These are phyloP conservation scores for Platanthera guangdongensis DNA, from an alignment of 106 monocot species.

Conservation along the genomic window DNA sequence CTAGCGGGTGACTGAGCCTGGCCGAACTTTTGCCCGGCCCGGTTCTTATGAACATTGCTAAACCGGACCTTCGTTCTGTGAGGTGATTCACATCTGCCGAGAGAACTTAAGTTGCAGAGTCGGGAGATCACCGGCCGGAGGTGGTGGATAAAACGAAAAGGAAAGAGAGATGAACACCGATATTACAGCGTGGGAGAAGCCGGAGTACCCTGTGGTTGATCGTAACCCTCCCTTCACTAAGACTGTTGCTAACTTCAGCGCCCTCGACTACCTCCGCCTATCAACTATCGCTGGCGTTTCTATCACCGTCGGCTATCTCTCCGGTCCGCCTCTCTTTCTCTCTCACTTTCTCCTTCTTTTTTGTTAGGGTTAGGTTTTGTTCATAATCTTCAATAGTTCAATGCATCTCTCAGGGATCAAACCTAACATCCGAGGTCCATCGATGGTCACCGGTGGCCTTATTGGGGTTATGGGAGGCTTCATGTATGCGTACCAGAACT, in stretches of 20 bases:
- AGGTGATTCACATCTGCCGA: too few species aligned
- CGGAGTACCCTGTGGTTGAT: slow-evolving; percentile 94
- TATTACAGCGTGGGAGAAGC: slow-evolving; percentile 85
- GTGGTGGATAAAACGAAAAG: not conserved
- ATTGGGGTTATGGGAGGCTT: slow-evolving; percentile 98
- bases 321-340: slow-evolving; percentile 31
- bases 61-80: too few species aligned
- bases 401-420: slow-evolving; percentile 51
- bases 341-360: not conserved
- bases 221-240: slow-evolving; percentile 95
- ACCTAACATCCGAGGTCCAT: slow-evolving; percentile 89
- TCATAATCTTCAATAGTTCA: too few species aligned
- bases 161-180: slow-evolving; percentile 74
- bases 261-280: slow-evolving; percentile 96
- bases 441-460: slow-evolving; percentile 93
- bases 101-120: not conserved
- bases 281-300: slow-evolving; percentile 88
- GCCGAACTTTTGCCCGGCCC: too few species aligned
- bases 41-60: too few species aligned
- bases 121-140: not conserved
- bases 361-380: slow-evolving; percentile 7
- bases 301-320: slow-evolving; percentile 99
- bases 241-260: slow-evolving; percentile 79
- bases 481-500: slow-evolving; percentile 99
- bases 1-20: too few species aligned